phyloP scores from a whole-genome alignment of 2,329 filamentous ascomycete genomes.

The Fusarium sp. region DNA sequence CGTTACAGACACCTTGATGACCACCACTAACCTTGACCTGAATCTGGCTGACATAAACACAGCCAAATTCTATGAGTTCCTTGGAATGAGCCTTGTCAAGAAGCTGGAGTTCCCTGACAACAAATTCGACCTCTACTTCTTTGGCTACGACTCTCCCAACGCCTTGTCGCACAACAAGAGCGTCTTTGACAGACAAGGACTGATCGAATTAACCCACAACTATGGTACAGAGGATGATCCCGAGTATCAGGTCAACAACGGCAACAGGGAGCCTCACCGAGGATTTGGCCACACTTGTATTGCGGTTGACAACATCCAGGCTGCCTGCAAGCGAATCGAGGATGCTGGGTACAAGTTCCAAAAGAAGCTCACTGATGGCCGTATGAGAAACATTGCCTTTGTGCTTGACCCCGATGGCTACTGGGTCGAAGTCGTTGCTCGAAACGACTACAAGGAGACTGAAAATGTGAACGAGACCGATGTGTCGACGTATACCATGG shows the following conservation, averaged over 20 bases:
- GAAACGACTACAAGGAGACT: conserved; percentile 75
- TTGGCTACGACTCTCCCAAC: conserved; percentile 82
- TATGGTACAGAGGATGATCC: conserved; percentile 90
- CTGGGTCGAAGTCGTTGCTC: conserved; percentile 85
- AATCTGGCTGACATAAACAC: conserved; percentile 21
- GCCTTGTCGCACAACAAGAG: conserved; percentile 78
- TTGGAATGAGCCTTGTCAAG: conserved; percentile 86
- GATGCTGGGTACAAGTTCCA: conserved; percentile 93
- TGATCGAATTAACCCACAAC: conserved; percentile 85
- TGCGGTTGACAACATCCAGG: conserved; percentile 83
- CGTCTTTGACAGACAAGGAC: conserved; percentile 82
- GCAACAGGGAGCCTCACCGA: conserved; percentile 87
- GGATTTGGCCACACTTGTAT: conserved; percentile 90
- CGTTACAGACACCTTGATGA: conserved; percentile 43
- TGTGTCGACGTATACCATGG: conserved; percentile 76
- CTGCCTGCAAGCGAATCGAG: conserved; percentile 87
- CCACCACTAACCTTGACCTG: conserved; percentile 4
- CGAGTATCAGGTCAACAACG: conserved; percentile 82
- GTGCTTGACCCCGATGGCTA: conserved; percentile 88
- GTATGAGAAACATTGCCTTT: conserved; percentile 90
- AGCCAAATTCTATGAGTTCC: conserved; percentile 93
- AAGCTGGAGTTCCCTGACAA: conserved; percentile 83
- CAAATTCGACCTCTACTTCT: conserved; percentile 96
- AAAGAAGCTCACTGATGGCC: conserved; percentile 90
- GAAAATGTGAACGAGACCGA: conserved; percentile 79